Evolutionary conservation across 139 green algal genomes (phyloP).

Genomic region (Tetradesmus obliquus): DNA sequence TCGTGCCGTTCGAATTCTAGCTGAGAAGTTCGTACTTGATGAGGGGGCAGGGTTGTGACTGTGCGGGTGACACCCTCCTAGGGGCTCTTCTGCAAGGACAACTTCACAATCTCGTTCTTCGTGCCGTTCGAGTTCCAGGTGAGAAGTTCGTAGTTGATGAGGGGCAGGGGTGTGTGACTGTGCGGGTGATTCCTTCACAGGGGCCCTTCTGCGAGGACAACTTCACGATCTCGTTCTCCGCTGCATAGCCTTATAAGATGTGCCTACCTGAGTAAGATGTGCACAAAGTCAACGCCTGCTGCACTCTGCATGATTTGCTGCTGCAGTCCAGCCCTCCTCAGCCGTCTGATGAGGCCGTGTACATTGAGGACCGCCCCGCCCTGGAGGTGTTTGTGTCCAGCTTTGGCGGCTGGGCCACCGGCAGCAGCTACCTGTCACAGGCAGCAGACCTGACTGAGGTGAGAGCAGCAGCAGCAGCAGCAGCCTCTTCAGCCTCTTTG

Average conservation of each 20-base stretch:
- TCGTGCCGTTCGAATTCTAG: constrained; percentile 76
- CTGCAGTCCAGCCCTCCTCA: constrained; percentile 61
- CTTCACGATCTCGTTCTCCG: constrained; percentile 83
- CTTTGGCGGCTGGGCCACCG: constrained; percentile 64
- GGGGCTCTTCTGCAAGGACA: constrained; percentile 53
- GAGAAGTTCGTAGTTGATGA: not conserved
- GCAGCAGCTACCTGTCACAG: constrained; percentile 52
- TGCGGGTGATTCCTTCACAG: constrained; percentile 41
- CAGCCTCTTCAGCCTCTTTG: not conserved
- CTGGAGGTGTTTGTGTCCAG: constrained; percentile 66
- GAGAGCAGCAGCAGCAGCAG: not conserved
- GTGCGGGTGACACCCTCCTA: constrained; percentile 42
- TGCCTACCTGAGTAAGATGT: too few species aligned
- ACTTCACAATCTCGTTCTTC: constrained; percentile 84
- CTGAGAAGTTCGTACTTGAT: constrained; percentile 44
- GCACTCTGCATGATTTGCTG: not conserved
- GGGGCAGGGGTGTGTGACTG: constrained; percentile 49
- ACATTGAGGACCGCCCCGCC: constrained; percentile 50
- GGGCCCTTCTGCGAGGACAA: constrained; percentile 57
- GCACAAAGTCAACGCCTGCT: too few species aligned
- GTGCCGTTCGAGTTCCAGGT: constrained; percentile 79
- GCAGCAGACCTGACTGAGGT: constrained; percentile 48
- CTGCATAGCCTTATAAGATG: constrained; percentile 70
- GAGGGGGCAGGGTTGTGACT: too few species aligned
- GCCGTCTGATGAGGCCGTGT: constrained; percentile 64